Evolutionary conservation across 495 filamentous ascomycete species (phyloP).

Genomic region (Trichocladium uniseriatum): DNA sequence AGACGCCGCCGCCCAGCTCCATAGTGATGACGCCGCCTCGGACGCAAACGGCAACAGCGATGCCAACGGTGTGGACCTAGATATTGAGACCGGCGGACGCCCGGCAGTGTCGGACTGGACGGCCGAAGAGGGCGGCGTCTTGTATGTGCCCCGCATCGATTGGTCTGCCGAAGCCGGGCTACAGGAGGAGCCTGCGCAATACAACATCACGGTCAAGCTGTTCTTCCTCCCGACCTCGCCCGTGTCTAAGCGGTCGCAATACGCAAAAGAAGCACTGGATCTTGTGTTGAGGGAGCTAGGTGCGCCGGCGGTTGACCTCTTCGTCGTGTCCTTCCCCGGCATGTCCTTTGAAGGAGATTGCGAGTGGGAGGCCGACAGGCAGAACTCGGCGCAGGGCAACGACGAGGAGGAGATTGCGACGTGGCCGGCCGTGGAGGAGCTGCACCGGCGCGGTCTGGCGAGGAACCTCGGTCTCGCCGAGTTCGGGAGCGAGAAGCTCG

Average conservation of each 20-base stretch:
- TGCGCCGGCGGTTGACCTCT: constrained; percentile 67
- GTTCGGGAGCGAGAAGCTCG: constrained; percentile 74
- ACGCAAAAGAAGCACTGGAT: constrained; percentile 67
- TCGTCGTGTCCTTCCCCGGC: constrained; percentile 88
- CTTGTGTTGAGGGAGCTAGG: constrained; percentile 71
- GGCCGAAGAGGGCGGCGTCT: constrained; percentile 41
- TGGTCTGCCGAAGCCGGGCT: constrained; percentile 61
- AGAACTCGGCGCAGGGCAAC: constrained; percentile 49
- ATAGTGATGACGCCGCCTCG: constrained; percentile 33
- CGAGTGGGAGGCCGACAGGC: constrained; percentile 62
- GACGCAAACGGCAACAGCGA: constrained; percentile 37
- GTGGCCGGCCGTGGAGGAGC: constrained; percentile 63
- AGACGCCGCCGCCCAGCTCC: constrained; percentile 37
- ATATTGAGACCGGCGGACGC: constrained; percentile 6
- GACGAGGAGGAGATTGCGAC: constrained; percentile 56
- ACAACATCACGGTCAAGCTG: constrained; percentile 89
- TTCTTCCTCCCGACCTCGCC: constrained; percentile 76
- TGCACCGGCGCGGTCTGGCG: constrained; percentile 64
- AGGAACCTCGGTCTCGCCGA: constrained; percentile 75
- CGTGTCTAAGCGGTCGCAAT: constrained; percentile 47
- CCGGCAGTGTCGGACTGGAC: constrained; percentile 53
- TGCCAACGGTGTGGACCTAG: constrained; percentile 21
- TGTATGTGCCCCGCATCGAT: constrained; percentile 71
- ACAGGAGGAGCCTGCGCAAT: constrained; percentile 66
- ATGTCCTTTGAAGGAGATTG: constrained; percentile 91